phyloP scores from a whole-genome alignment of 345 rosid genomes.

The Noccaea caerulescens region DNA sequence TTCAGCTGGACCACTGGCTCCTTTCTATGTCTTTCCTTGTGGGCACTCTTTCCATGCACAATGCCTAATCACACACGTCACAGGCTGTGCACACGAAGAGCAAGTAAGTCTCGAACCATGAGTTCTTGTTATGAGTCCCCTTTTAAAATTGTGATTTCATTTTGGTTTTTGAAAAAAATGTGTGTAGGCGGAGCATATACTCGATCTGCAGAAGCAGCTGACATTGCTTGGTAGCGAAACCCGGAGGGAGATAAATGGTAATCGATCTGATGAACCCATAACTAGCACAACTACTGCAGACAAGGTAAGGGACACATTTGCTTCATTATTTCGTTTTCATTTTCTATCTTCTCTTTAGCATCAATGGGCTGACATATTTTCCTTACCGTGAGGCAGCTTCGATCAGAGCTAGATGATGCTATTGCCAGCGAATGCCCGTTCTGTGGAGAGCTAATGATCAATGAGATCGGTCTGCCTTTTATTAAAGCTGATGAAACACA shows the following conservation, averaged over 20 bases:
- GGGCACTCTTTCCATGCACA: slow-evolving; percentile 92
- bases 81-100: slow-evolving; percentile 44
- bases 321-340: neutral
- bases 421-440: slow-evolving; percentile 94
- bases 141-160: slow-evolving; percentile 15
- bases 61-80: slow-evolving; percentile 69
- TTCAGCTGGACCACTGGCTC: slow-evolving; percentile 88
- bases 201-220: slow-evolving; percentile 90
- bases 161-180: slow-evolving; percentile 10
- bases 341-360: neutral
- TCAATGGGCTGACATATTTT: slow-evolving; percentile 19
- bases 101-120: slow-evolving; percentile 31
- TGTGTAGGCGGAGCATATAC: slow-evolving; percentile 77
- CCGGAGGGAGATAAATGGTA: slow-evolving; percentile 66
- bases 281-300: slow-evolving; percentile 67
- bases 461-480: slow-evolving; percentile 77
- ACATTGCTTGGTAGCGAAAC: slow-evolving; percentile 78
- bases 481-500: slow-evolving; percentile 70
- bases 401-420: slow-evolving; percentile 90
- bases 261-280: slow-evolving; percentile 61
- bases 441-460: slow-evolving; percentile 93
- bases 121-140: slow-evolving; percentile 19
- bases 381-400: slow-evolving; percentile 60
- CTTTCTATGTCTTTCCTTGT: slow-evolving; percentile 95
- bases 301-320: slow-evolving; percentile 55